A percentile compares a stretch with the other conserved stretches of the same genome.
phyloP scores from a whole-genome alignment of 768 basidiomycete genomes.

The Hydnum rufescens region DNA sequence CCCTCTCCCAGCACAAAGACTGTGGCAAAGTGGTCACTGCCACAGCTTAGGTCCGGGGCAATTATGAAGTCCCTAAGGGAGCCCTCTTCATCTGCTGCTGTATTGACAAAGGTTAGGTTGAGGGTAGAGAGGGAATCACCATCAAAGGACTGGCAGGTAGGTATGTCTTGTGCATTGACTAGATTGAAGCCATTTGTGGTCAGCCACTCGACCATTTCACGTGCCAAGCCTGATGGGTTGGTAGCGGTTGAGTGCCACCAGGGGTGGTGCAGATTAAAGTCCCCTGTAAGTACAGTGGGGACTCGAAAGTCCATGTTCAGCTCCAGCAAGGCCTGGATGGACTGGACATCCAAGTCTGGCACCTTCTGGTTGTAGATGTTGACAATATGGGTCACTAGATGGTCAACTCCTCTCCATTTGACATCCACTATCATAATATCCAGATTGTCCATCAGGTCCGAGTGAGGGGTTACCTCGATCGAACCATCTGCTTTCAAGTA shows the following conservation, averaged over 20 bases:
- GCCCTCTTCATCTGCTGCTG: neutral
- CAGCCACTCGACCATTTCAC: constrained; percentile 3
- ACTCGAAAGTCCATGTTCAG: neutral
- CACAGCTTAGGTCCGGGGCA: neutral
- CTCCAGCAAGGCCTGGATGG: neutral
- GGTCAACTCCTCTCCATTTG: neutral
- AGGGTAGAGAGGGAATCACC: neutral
- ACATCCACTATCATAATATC: constrained; percentile 3
- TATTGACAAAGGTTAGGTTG: constrained; percentile 6
- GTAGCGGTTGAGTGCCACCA: neutral
- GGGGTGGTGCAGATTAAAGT: constrained; percentile 8
- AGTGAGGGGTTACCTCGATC: neutral
- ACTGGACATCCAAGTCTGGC: neutral
- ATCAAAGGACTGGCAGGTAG: constrained; percentile 1
- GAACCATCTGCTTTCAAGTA: neutral
- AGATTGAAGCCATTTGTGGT: constrained; percentile 1
- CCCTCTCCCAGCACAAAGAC: neutral
- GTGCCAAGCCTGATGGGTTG: neutral
- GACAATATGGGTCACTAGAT: neutral
- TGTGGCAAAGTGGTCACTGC: constrained; percentile 2
- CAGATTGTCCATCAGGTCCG: constrained; percentile 5
- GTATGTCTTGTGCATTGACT: constrained; percentile 3
- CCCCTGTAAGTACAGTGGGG: constrained; percentile 5
- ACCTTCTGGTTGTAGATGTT: constrained; percentile 6
- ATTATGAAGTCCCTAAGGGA: neutral